phyloP scores from a whole-genome alignment of 2,329 filamentous ascomycete species.

The Claviceps pazoutovae region DNA sequence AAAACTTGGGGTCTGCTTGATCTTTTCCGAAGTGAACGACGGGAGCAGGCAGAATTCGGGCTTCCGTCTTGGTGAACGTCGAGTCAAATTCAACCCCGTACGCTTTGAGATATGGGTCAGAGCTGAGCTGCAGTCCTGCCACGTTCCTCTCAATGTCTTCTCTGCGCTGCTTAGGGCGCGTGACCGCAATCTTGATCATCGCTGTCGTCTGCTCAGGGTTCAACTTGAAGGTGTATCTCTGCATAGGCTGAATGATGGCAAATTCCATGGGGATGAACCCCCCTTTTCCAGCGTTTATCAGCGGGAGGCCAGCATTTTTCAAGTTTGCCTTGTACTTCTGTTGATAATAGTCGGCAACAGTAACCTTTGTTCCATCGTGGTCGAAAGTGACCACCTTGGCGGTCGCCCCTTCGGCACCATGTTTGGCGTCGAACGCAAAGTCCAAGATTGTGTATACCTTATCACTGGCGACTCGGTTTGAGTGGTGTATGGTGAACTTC shows the following conservation, averaged over 20 bases:
- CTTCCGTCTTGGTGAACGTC: slow-evolving; percentile 52
- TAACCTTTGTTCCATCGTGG: slow-evolving; percentile 29
- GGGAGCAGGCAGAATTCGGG: slow-evolving; percentile 57
- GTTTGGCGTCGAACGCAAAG: slow-evolving; percentile 33
- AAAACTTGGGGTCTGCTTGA: slow-evolving; percentile 44
- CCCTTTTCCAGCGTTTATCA: slow-evolving; percentile 41
- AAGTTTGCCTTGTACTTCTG: slow-evolving; percentile 40
- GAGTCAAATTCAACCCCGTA: slow-evolving; percentile 61
- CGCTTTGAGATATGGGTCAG: slow-evolving; percentile 55
- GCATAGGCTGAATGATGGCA: slow-evolving; percentile 36
- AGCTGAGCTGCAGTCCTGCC: slow-evolving; percentile 49
- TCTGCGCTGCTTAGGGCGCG: slow-evolving; percentile 55
- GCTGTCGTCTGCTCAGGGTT: slow-evolving; percentile 50
- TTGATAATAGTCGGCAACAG: slow-evolving; percentile 41
- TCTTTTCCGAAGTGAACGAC: slow-evolving; percentile 52
- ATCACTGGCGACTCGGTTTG: slow-evolving; percentile 26
- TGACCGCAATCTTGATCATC: slow-evolving; percentile 94
- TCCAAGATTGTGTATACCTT: slow-evolving; percentile 39
- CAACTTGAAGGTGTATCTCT: slow-evolving; percentile 50
- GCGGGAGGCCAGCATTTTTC: slow-evolving; percentile 33
- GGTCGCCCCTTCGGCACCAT: slow-evolving; percentile 30
- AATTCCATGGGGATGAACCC: slow-evolving; percentile 50
- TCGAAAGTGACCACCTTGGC: slow-evolving; percentile 43
- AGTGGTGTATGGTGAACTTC: slow-evolving; percentile 41
- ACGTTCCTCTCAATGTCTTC: slow-evolving; percentile 42